Base-by-base conservation (phyloP, 2,329 filamentous ascomycete species). In the Neofusicoccum sp. region DNA sequence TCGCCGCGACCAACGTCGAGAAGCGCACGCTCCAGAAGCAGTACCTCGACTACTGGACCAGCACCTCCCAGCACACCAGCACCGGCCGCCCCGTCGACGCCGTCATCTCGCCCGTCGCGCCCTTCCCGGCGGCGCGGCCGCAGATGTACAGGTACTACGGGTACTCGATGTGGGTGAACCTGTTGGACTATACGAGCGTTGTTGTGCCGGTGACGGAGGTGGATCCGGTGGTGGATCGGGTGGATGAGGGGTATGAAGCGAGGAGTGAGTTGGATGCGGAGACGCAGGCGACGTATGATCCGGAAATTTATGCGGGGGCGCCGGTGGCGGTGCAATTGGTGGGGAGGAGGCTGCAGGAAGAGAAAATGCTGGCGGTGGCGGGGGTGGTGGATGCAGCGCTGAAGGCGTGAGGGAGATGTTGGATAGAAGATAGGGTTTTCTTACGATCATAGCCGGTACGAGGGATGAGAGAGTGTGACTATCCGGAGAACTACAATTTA, bases 201-300 rank as follows among this genome's bases (percentile, higher is more conserved):
- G 76, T 82, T 1, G 75, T 87, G 16, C 85, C 85, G 0, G 81
- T 86, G 1, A 85, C 83, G 0, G 77, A 70, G 44, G 82, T 79
- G 0, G 78, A 86, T 61, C 81, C 82, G 66, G 67, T 57, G 0
- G 54, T 85, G 4, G 85, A 87, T 67, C 65, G 71, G 12, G 67
- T 74, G 26, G 71, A 79, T 38, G 34, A 64, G 3, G 68, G 12
- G 7, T 63, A 61, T 36, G 24, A 31, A n/a, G 36, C 63, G 0
- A 33, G 43, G 38, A 62, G 61, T 48, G 63, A 58, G 1, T 9
- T 45, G 14, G 64, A 65, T 31, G 41, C 16, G 36, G 24, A 54
- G 12, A 38, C 33, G 20, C 58, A 61, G 26, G 63, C 48, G 9
- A 28, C 24, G 5, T 51, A 51, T 12, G 58, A 60, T 53, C 58